Base-by-base conservation (phyloP, 108 stramenopile genomes). In the Licmophora abbreviata region DNA sequence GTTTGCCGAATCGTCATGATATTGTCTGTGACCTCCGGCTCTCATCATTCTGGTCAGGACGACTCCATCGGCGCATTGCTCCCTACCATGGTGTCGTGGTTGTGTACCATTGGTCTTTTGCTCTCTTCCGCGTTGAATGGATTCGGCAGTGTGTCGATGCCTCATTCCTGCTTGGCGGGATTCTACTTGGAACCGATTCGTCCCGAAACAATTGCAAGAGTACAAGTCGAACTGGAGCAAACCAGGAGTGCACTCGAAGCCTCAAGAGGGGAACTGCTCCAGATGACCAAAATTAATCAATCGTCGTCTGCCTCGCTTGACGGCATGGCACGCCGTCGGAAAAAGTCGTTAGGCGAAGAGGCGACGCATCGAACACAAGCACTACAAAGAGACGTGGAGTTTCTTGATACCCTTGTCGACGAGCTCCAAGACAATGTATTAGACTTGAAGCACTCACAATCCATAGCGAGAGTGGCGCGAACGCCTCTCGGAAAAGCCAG, bases 131-230 rank as follows among this genome's bases (percentile, higher is more conserved):
- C 71, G 0, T 51, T 88, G 29, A 88, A 88, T 63, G 86, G 86
- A 18, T 88, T 88, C 50, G 86, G 86, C 15, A 76, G 74, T 42
- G 80, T 81, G 1, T 88, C 86, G 8, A 56, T 88, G 67, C 86
- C 86, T 0, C 65, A 79, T 63, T 51, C 79, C 1, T 73, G 63
- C 43, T 63, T 88, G 45, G 64, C 64, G 12, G 86, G 86, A 14
- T 51, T 72, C 11, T 82, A 63, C 40, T 61, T 84, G 42, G 58
- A 75, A 42, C 77, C 77, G 4, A 63, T 83, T 21, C 77, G 56
- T 14, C 42, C 48, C 1, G 61, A 67, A 22, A 46, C 57, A 2
- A 56, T 88, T 23, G 32, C 68, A 14, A 71, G 77, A 38, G 64
- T 74, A 5, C 68, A 82, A 53, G 43, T 61, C 3, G 86, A 81